phyloP scores from a whole-genome alignment of 108 stramenopile genomes.

The Cyclotella baltica region DNA sequence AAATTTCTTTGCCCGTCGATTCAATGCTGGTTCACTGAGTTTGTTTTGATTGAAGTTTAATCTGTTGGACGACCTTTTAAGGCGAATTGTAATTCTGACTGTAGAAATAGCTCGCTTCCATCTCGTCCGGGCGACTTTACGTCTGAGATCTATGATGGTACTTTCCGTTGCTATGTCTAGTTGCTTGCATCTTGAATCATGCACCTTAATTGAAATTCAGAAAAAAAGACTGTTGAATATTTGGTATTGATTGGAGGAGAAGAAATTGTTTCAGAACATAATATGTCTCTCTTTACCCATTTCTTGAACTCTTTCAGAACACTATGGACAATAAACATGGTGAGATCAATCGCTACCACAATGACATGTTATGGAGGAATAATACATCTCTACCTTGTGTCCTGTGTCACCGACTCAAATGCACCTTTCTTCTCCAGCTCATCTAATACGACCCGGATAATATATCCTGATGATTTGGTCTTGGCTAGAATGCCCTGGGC shows the following conservation, averaged over 20 bases:
- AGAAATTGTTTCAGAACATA: too few relatives aligned
- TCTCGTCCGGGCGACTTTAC: conserved; percentile 10
- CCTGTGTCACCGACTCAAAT: conserved; percentile 17
- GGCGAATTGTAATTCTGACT: conserved; percentile 10
- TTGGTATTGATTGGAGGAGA: too few relatives aligned
- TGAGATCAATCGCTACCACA: too few relatives aligned
- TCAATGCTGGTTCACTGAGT: not conserved
- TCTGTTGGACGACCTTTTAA: not conserved
- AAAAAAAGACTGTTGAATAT: too few relatives aligned
- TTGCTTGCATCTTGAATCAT: not conserved
- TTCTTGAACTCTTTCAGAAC: conserved; percentile 22
- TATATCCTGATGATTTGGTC: conserved; percentile 22
- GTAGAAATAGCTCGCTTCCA: conserved; percentile 28
- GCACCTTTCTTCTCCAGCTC: conserved; percentile 23
- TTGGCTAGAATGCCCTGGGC: conserved; percentile 6
- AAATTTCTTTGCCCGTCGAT: not conserved
- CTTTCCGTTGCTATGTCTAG: conserved; percentile 11
- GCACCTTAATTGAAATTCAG: too few relatives aligned
- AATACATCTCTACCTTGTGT: conserved; percentile 12
- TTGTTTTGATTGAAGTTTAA: not conserved
- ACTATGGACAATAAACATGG: too few relatives aligned
- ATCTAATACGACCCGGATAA: conserved; percentile 22
- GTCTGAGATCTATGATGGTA: conserved; percentile 14
- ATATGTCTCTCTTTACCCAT: too few relatives aligned
- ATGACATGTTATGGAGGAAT: too few relatives aligned